Percentiles rank a stretch among this genome's conserved stretches.
Evolutionary conservation across 2,329 filamentous ascomycete genomes (phyloP).

Genomic region (Aspergillus viridinutans): DNA sequence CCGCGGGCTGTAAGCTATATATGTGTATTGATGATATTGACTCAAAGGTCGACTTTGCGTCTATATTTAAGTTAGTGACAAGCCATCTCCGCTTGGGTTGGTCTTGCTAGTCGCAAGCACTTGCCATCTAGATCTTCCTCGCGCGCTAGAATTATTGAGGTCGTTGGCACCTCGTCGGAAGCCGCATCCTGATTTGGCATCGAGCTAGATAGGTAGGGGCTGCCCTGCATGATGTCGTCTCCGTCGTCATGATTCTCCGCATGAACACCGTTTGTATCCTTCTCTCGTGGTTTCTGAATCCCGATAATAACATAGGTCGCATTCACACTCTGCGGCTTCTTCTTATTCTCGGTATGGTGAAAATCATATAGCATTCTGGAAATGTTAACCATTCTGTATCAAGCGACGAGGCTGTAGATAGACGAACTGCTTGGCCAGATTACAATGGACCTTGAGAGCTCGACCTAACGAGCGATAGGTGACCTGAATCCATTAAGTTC

Average conservation of each 20-base stretch:
- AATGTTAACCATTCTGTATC: conserved; percentile 14
- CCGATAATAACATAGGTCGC: conserved; percentile 90
- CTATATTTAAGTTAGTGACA: conserved; percentile 40
- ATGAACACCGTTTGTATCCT: conserved; percentile 35
- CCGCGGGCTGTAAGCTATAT: conserved; percentile 74
- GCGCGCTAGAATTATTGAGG: conserved; percentile 62
- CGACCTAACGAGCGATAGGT: conserved; percentile 84
- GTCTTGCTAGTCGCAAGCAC: conserved; percentile 7
- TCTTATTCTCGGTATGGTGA: conserved; percentile 70
- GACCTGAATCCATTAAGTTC: conserved; percentile 51
- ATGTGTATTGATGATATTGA: conserved; percentile 76
- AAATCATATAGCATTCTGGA: conserved; percentile 82
- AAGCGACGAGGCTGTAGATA: neutral
- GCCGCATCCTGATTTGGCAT: conserved; percentile 51
- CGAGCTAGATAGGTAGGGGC: conserved; percentile 64
- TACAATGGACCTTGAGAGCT: conserved; percentile 76
- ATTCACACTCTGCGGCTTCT: conserved; percentile 69
- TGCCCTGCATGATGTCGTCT: conserved; percentile 59
- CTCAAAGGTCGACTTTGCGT: conserved; percentile 63
- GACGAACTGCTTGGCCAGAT: conserved; percentile 79
- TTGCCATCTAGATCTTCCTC: conserved; percentile 70
- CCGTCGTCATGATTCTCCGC: conserved; percentile 53
- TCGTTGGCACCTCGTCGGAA: conserved; percentile 51
- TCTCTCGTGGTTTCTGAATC: conserved; percentile 46
- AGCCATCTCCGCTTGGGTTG: neutral